These are phyloP conservation scores for Candida orba DNA, from an alignment of 805 yeast genomes.

Conservation along the genomic window DNA sequence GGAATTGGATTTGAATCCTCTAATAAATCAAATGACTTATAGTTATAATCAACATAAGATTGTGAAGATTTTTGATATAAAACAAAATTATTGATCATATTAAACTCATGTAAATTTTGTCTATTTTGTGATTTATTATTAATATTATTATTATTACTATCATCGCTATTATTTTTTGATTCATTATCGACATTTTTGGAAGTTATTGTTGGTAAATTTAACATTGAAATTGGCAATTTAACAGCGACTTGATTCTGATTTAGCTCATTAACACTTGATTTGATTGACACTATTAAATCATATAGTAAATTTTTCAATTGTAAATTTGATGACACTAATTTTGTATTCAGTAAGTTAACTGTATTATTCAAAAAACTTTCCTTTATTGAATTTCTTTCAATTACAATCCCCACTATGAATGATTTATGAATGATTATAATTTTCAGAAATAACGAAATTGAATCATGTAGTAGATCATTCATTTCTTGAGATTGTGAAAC, in stretches of 20 bases:
- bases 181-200: conserved; percentile 1
- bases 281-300: conserved; percentile 51
- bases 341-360: conserved; percentile 37
- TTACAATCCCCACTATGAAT: conserved; percentile 39
- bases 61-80: conserved; percentile 23
- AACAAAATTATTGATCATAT: conserved; percentile 16
- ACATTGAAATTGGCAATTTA: conserved; percentile 22
- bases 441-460: conserved; percentile 44
- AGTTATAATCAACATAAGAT: conserved; percentile 29
- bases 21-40: conserved; percentile 48
- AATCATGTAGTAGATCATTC: conserved; percentile 11
- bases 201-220: conserved; percentile 19
- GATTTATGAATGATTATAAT: conserved; percentile 53
- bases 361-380: conserved; percentile 42
- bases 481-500: conserved; percentile 16
- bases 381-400: conserved; percentile 34
- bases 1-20: conserved; percentile 47
- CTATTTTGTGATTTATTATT: neutral
- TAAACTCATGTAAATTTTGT: conserved; percentile 19
- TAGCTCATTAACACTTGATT: conserved; percentile 26
- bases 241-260: conserved; percentile 22
- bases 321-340: conserved; percentile 36
- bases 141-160: neutral
- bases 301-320: conserved; percentile 50
- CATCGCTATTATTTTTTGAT: neutral